These are phyloP conservation scores for Leptographium galeiforme DNA, from an alignment of 2,329 filamentous ascomycete genomes.

Conservation along the genomic window DNA sequence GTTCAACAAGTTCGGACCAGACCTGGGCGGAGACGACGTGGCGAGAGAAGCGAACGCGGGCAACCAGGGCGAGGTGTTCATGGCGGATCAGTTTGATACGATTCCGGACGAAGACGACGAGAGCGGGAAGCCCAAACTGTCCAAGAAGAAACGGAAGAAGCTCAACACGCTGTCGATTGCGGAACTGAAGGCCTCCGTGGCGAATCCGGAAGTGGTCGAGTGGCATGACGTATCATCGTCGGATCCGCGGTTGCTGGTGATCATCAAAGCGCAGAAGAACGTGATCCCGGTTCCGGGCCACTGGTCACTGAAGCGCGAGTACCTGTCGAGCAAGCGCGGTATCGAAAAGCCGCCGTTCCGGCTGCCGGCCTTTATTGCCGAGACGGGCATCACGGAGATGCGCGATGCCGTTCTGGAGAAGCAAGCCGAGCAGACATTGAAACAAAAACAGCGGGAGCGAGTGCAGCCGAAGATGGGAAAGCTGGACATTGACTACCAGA, in stretches of 20 bases:
- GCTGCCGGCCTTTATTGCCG: conserved; percentile 89
- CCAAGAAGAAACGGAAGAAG: conserved; percentile 90
- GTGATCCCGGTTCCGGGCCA: conserved; percentile 88
- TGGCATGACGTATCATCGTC: conserved; percentile 92
- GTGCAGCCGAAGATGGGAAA: conserved; percentile 95
- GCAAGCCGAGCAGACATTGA: conserved; percentile 79
- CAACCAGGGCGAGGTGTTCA: conserved; percentile 77
- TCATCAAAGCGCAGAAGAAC: conserved; percentile 91
- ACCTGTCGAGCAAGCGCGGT: conserved; percentile 90
- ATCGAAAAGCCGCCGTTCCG: conserved; percentile 92
- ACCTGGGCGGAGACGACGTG: conserved; percentile 47
- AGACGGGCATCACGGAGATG: conserved; percentile 97
- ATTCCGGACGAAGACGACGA: conserved; percentile 70
- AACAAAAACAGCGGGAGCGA: conserved; percentile 89
- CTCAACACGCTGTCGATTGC: conserved; percentile 83
- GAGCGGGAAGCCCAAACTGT: conserved; percentile 52
- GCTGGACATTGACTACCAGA: conserved; percentile 96
- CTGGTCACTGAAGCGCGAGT: conserved; percentile 94
- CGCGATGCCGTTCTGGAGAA: conserved; percentile 92
- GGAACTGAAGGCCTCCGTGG: conserved; percentile 83
- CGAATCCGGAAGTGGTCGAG: conserved; percentile 86
- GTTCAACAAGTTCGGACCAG: conserved; percentile 63
- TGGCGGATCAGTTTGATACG: conserved; percentile 72
- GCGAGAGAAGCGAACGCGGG: conserved; percentile 51
- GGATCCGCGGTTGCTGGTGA: conserved; percentile 77